Evolutionary conservation across 768 basidiomycete genomes (phyloP).

Genomic region (button mushroom (Agaricus bisporus)): DNA sequence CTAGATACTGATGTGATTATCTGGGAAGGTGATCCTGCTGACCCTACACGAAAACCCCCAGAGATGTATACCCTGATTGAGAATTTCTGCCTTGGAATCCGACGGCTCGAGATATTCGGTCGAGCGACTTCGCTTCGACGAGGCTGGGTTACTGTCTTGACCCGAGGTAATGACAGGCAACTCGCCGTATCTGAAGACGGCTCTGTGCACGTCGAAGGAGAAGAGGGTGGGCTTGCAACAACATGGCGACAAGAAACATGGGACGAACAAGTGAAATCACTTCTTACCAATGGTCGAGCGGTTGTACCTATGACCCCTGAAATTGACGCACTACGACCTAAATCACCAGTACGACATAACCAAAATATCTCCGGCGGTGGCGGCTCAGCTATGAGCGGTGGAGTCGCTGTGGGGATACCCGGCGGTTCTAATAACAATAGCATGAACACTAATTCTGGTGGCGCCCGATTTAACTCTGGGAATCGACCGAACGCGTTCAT

Average conservation of each 20-base stretch:
- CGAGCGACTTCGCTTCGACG: slow-evolving; percentile 64
- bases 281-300: slow-evolving; percentile 46
- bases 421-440: background rate
- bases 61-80: slow-evolving; percentile 96
- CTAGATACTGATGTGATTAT: slow-evolving; percentile 94
- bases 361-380: slow-evolving; percentile 9
- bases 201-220: slow-evolving; percentile 31
- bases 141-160: slow-evolving; percentile 89
- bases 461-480: slow-evolving; percentile 8
- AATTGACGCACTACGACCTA: slow-evolving; percentile 79
- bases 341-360: slow-evolving; percentile 54
- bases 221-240: slow-evolving; percentile 35
- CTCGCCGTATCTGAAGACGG: slow-evolving; percentile 30
- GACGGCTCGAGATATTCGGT: slow-evolving; percentile 88
- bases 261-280: slow-evolving; percentile 55
- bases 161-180: slow-evolving; percentile 53
- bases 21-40: slow-evolving; percentile 87
- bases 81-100: slow-evolving; percentile 92
- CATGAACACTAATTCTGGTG: background rate
- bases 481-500: slow-evolving; percentile 8
- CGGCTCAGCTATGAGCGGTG: slow-evolving; percentile 9
- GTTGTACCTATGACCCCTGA: slow-evolving; percentile 74
- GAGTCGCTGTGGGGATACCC: slow-evolving; percentile 9
- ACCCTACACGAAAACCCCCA: slow-evolving; percentile 85
- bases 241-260: slow-evolving; percentile 60